A percentile compares a stretch with the other conserved stretches of the same genome.
Evolutionary conservation across 768 basidiomycete genomes (phyloP).

Genomic region (Suillus sp.): DNA sequence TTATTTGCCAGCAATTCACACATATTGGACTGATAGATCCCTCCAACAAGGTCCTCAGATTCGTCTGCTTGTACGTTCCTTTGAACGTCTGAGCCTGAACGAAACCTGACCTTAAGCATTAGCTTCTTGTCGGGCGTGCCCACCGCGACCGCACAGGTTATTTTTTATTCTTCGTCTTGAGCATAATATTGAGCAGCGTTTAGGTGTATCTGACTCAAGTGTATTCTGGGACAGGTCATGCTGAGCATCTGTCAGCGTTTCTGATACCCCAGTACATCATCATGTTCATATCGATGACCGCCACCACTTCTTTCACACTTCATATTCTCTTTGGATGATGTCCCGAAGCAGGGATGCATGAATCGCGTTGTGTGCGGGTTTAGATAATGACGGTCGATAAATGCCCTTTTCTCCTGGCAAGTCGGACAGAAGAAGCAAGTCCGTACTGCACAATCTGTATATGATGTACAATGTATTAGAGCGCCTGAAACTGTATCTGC

Average conservation of each 20-base stretch:
- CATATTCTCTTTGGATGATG: slow-evolving; percentile 37
- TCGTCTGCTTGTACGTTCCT: slow-evolving; percentile 65
- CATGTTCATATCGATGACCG: slow-evolving; percentile 41
- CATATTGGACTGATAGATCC: slow-evolving; percentile 45
- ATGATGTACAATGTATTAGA: neutral
- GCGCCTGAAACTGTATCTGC: neutral
- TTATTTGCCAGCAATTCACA: slow-evolving; percentile 54
- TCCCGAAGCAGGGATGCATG: neutral
- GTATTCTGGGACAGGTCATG: slow-evolving; percentile 64
- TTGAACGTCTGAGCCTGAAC: neutral
- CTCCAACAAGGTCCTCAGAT: slow-evolving; percentile 60
- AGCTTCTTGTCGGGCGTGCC: slow-evolving; percentile 66
- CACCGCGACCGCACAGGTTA: slow-evolving; percentile 59
- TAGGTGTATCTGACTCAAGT: slow-evolving; percentile 68
- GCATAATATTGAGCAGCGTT: neutral
- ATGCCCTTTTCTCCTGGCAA: neutral
- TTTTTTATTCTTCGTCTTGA: slow-evolving; percentile 6
- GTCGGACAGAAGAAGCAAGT: neutral
- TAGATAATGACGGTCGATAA: neutral
- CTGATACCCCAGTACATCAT: slow-evolving; percentile 58
- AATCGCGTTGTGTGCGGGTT: neutral
- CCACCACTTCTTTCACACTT: slow-evolving; percentile 40
- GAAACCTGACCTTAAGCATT: slow-evolving; percentile 1
- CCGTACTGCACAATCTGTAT: no score
- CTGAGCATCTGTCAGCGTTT: slow-evolving; percentile 62